Conservation (phyloP, 202 grass and related monocot species). For the Setaria italica region DNA sequence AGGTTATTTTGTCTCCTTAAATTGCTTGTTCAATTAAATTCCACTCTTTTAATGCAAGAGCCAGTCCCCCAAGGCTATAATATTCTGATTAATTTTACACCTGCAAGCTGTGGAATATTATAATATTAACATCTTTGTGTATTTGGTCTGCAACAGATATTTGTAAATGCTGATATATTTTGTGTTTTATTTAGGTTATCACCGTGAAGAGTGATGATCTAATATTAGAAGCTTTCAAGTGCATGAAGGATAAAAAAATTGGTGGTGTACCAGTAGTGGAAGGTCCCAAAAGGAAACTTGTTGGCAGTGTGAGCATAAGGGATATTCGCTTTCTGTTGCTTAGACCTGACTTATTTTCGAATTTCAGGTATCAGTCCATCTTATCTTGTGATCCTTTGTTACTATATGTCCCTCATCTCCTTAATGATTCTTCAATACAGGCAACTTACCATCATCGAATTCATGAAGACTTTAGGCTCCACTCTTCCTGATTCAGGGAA, state of each 20-base stretch:
- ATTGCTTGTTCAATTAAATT: constrained; percentile 26
- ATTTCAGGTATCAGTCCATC: constrained; percentile 67
- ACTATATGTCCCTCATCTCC: neutral
- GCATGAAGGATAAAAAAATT: constrained; percentile 86
- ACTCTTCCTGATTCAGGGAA: constrained; percentile 60
- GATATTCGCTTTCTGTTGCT: constrained; percentile 84
- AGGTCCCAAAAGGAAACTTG: constrained; percentile 69
- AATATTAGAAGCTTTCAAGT: constrained; percentile 84
- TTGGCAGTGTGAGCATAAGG: constrained; percentile 77
- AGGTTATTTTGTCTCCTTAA: constrained; percentile 62
- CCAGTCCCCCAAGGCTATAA: neutral
- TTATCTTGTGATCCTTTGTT: neutral
- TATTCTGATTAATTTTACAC: constrained; percentile 36
- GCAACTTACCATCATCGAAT: constrained; percentile 77
- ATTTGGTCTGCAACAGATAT: constrained; percentile 11
- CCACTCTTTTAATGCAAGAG: constrained; percentile 4
- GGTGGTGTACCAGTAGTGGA: constrained; percentile 82
- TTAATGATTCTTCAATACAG: constrained; percentile 45
- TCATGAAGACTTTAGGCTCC: constrained; percentile 72
- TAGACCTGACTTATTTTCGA: constrained; percentile 74
- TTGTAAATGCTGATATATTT: constrained; percentile 5
- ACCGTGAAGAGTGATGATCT: constrained; percentile 77
- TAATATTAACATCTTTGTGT: neutral
- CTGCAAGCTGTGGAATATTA: neutral
- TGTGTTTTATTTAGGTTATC: constrained; percentile 70